Base-by-base conservation (phyloP, 345 rosid species). In the Alliaria petiolata region DNA sequence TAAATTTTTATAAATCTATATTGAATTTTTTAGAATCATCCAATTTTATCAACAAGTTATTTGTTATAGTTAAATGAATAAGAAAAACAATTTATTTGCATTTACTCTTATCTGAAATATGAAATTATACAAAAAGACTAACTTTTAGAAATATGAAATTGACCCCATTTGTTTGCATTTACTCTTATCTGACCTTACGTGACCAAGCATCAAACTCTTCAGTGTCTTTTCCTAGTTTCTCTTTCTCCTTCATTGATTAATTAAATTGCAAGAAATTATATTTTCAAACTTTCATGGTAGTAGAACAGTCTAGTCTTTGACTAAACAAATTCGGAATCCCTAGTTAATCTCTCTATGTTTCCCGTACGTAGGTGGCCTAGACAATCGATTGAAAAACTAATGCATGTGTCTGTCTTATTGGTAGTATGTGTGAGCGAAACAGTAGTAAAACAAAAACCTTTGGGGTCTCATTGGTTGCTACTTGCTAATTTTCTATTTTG, bases 131-230 rank as follows among this genome's bases (percentile, higher is more conserved):
- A n/a, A n/a, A n/a, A n/a, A n/a, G n/a, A n/a, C 52, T 46, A 65
- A 25, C 66, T 57, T 72, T 65, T 34, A 13, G 12, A 58, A 58
- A 58, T 19, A 22, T 11, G 19, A 58, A 74, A 66, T 11, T 51
- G 67, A 46, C 67, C 67, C 77, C 36, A 49, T 5, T 20, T 40
- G 72, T 74, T 67, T 67, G 72, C 78, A 31, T 59, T 47, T 42
- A 67, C 16, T 12, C 20, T 7, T 10, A 35, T 40, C 4, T 33
- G 67, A 50, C 78, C 76, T 68, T 57, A 67, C 68, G 34, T 50
- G 62, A 52, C 62, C 62, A 58, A 66, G 46, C 72, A 58, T 47
- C 51, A 49, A 65, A 57, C 39, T n/a, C 36, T 65, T 65, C 47
- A 72, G 0, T 53, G 45, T 71, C 46, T 71, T 26, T 26, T 42